phyloP scores from a whole-genome alignment of 139 green algal genomes.

The Volvox africanus region DNA sequence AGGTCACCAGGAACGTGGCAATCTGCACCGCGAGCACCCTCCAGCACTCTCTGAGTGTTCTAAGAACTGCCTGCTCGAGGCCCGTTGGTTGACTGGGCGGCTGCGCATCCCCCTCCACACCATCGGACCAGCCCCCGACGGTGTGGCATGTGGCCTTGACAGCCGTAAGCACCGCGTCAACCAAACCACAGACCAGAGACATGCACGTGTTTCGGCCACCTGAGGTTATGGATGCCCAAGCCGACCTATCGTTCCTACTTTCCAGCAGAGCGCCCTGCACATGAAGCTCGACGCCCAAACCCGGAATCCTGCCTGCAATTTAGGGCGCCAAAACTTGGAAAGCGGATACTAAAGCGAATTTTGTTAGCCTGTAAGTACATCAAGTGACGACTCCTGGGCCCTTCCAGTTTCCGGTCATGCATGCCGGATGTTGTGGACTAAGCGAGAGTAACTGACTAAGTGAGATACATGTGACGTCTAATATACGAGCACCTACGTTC shows the following conservation, averaged over 20 bases:
- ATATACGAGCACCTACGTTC: neutral
- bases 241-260: neutral
- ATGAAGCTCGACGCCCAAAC: neutral
- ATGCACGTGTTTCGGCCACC: neutral
- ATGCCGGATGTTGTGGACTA: no score
- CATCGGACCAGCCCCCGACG: no score
- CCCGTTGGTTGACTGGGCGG: neutral
- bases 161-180: neutral
- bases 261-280: neutral
- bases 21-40: neutral
- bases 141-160: neutral
- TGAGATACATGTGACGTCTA: neutral
- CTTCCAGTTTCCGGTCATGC: neutral
- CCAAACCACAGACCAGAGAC: neutral
- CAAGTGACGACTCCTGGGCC: neutral
- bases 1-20: neutral
- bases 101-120: neutral
- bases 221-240: neutral
- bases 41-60: neutral
- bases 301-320: neutral
- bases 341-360: neutral
- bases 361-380: neutral
- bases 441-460: neutral
- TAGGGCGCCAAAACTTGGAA: neutral
- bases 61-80: neutral